Evolutionary conservation across 805 yeast genomes (phyloP), one percentile per base, ranked within the genome.

Genomic region (Spathaspora gorwiae): DNA sequence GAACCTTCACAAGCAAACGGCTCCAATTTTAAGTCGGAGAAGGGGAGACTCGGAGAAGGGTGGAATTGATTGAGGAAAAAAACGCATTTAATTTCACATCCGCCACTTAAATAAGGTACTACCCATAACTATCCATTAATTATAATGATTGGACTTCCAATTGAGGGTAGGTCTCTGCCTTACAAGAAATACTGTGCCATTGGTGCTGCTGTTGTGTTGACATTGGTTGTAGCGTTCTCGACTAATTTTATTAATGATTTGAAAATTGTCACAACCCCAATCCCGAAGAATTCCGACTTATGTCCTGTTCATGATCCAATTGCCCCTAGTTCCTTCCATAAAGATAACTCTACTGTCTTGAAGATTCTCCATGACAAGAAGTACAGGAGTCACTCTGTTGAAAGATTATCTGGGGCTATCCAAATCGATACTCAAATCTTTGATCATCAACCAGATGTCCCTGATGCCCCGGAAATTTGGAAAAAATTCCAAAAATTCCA

Each of bases 391-490:
- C 45, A 51, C 7, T 72, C 82, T 0, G 73, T 71, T 10, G 56
- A 54, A 9, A 76, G 70, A 51, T 66, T 81, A 45, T 62, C 78
- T 7, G 80, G 77, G 5, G 87, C 92, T 1, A 75, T 87, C 19
- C 73, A 73, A 55, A 72, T 85, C 46, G 81, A 83, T 36, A 85
- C 95, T 1, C 82, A 78, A 49, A 72, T 81, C 12, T 73, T 62
- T 48, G 95, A 88, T 57, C 54, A 62, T 44, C 68, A 60, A 43
- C 71, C 73, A 9, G 74, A 72, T 19, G 79, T 80, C 6, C 71
- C 61, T n/a, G 76, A 76, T 12, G 80, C 75, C 33, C 78, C 79
- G 4, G 72, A 71, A 13, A 70, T 73, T 26, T 81, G 82, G 72
- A 67, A 69, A 32, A 57, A 65, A 26, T 66, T 65, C 42, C 52